These are phyloP conservation scores for Laburnicola sp. DNA, from an alignment of 2,329 filamentous ascomycete genomes.

Conservation along the genomic window DNA sequence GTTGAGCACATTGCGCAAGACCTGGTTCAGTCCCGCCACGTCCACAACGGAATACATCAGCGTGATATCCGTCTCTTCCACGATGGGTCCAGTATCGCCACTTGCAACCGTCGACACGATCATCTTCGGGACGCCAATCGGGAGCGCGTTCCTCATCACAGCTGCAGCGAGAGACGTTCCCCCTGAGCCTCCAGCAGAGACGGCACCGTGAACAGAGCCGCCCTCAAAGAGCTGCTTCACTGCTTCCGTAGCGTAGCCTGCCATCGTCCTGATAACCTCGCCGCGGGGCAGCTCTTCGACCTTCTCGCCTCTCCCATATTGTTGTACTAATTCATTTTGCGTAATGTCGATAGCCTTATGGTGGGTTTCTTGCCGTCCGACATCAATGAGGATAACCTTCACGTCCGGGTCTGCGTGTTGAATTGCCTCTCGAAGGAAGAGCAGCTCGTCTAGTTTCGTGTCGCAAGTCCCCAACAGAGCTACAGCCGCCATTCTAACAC, in stretches of 20 bases:
- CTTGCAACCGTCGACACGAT: slow-evolving; percentile 72
- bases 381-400: slow-evolving; percentile 57
- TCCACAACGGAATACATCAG: slow-evolving; percentile 75
- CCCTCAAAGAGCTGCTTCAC: slow-evolving; percentile 48
- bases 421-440: slow-evolving; percentile 58
- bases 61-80: slow-evolving; percentile 69
- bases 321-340: slow-evolving; percentile 48
- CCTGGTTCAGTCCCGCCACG: slow-evolving; percentile 65
- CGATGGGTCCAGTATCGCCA: slow-evolving; percentile 65
- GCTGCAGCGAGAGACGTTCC: slow-evolving; percentile 64
- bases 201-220: slow-evolving; percentile 56
- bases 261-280: slow-evolving; percentile 62
- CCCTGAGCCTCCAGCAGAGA: slow-evolving; percentile 65
- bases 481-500: slow-evolving; percentile 42
- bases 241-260: slow-evolving; percentile 50
- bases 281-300: slow-evolving; percentile 52
- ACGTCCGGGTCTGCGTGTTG: slow-evolving; percentile 29
- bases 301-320: slow-evolving; percentile 31
- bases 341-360: slow-evolving; percentile 54
- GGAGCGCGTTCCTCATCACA: slow-evolving; percentile 63
- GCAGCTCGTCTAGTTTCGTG: slow-evolving; percentile 64
- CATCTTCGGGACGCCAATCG: slow-evolving; percentile 69
- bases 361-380: slow-evolving; percentile 53
- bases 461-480: slow-evolving; percentile 66
- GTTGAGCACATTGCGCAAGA: slow-evolving; percentile 60